phyloP scores from a whole-genome alignment of 306 rosid species.

The Trichosanthes truncata region DNA sequence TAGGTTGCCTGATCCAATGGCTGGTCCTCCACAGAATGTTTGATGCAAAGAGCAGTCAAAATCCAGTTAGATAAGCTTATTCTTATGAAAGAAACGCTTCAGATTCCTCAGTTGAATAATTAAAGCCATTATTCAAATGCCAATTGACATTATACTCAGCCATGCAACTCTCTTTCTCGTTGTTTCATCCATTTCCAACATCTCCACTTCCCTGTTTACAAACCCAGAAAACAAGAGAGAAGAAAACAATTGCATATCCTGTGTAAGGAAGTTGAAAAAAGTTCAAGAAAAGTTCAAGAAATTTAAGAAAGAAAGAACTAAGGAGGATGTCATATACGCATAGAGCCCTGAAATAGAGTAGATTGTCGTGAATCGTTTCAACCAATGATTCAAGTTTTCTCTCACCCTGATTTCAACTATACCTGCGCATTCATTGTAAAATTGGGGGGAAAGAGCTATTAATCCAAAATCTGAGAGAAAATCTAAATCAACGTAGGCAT shows the following conservation, averaged over 20 bases:
- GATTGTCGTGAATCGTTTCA: conserved; percentile 47
- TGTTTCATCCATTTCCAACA: background rate
- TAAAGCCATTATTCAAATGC: too few species aligned
- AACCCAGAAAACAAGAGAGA: background rate
- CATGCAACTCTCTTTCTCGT: background rate
- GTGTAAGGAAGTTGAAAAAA: background rate
- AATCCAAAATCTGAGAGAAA: background rate
- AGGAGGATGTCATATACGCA: background rate
- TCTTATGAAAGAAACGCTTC: too few species aligned
- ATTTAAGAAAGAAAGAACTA: background rate
- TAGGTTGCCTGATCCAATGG: too few species aligned
- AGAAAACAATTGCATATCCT: background rate
- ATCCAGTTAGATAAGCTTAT: too few species aligned
- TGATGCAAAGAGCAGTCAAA: too few species aligned
- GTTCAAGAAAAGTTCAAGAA: too few species aligned
- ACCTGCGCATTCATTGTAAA: conserved; percentile 21
- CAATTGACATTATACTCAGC: background rate
- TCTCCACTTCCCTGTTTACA: background rate
- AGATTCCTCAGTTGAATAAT: too few species aligned
- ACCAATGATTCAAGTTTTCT: conserved; percentile 52
- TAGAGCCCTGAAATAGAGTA: conserved; percentile 28
- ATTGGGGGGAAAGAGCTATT: background rate
- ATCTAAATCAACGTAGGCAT: too few species aligned
- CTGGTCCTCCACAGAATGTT: too few species aligned
- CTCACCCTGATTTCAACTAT: conserved; percentile 47